Evolutionary conservation across 116 monocot genomes (phyloP), one percentile per base, ranked within the genome.

Genomic region (Iris pallida): DNA sequence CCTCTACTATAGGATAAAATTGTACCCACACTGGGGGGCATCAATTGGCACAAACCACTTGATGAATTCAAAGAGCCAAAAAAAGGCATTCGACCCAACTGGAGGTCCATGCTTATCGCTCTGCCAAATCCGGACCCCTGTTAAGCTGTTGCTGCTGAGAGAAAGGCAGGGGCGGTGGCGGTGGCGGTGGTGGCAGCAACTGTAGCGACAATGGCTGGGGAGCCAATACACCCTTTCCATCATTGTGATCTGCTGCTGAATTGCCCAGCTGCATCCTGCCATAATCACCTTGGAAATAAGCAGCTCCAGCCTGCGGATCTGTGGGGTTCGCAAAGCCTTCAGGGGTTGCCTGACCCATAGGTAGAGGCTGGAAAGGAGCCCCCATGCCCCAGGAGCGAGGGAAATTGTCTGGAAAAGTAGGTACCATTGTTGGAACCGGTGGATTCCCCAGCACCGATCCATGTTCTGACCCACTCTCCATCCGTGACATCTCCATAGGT

Each of bases 371-470:
- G 42, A 87, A 78, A 7, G 80, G 86, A 59, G 41, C 69, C 72
- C 68, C 87, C 65, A 83, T 78, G 2, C 69, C 81, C 90, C 85
- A 88, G 44, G 79, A 78, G 4, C 74, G 81, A 15, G 83, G 71
- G 42, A 53, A 70, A 43, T 66, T 75, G 15, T 84, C 82, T 1
- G 68, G 58, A 79, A 88, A 82, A 20, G 62, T 53, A 66, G 78
- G 42, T 30, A 55, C 8, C 0, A 76, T 71, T 64, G 77, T 8
- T 7, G 76, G 60, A 3, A 30, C 30, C 4, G 80, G 85, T 20
- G 81, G 86, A 54, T 76, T 75, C 8, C 86, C 84, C 44, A 88
- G 43, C 15, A 86, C 59, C 1, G 95, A 88, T 44, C 70, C 85
- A 20, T 82, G 90, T 4, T 77, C 90, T 7, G 71, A 61, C 20